Percentiles rank a stretch among this genome's conserved stretches.
Conservation (phyloP, 1,139 yeast genomes). For the Nakaseomyces bracarensis region DNA sequence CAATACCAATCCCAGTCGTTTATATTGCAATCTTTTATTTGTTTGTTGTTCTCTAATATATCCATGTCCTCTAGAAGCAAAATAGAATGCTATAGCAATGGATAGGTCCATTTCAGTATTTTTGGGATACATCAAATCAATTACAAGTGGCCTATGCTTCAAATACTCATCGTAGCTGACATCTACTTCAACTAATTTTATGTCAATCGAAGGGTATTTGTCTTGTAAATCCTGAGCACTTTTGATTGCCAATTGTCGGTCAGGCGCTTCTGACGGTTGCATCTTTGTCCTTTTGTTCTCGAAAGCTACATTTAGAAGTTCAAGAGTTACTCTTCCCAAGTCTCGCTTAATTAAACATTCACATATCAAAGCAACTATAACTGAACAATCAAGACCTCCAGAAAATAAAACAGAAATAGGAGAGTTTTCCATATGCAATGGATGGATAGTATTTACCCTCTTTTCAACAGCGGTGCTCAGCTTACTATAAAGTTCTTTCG, state of each 20-base stretch:
- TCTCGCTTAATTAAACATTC: slow-evolving; percentile 15
- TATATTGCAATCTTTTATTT: slow-evolving; percentile 29
- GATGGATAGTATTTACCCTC: slow-evolving; percentile 54
- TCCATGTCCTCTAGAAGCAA: slow-evolving; percentile 63
- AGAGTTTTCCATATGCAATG: slow-evolving; percentile 36
- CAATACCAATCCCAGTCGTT: slow-evolving; percentile 56
- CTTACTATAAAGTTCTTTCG: slow-evolving; percentile 22
- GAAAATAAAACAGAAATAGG: slow-evolving; percentile 67
- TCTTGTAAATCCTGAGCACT: slow-evolving; percentile 48
- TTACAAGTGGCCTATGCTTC: slow-evolving; percentile 44
- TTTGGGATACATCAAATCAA: slow-evolving; percentile 67
- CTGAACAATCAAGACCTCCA: slow-evolving; percentile 91
- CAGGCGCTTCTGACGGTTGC: slow-evolving; percentile 65
- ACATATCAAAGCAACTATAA: slow-evolving; percentile 46
- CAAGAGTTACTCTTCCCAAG: slow-evolving; percentile 37
- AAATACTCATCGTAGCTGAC: slow-evolving; percentile 63
- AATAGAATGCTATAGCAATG: slow-evolving; percentile 89
- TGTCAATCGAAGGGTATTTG: slow-evolving; percentile 34
- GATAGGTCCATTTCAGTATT: slow-evolving; percentile 92
- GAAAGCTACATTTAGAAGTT: slow-evolving; percentile 89
- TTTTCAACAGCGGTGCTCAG: slow-evolving; percentile 39
- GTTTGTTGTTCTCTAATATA: slow-evolving; percentile 16
- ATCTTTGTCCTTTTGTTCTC: slow-evolving; percentile 76
- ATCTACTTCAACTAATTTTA: slow-evolving; percentile 57
- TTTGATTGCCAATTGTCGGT: slow-evolving; percentile 58